A percentile compares a stretch with the other conserved stretches of the same genome.
Evolutionary conservation across 306 rosid species (phyloP).

Genomic region (Hippophae rhamnoides): DNA sequence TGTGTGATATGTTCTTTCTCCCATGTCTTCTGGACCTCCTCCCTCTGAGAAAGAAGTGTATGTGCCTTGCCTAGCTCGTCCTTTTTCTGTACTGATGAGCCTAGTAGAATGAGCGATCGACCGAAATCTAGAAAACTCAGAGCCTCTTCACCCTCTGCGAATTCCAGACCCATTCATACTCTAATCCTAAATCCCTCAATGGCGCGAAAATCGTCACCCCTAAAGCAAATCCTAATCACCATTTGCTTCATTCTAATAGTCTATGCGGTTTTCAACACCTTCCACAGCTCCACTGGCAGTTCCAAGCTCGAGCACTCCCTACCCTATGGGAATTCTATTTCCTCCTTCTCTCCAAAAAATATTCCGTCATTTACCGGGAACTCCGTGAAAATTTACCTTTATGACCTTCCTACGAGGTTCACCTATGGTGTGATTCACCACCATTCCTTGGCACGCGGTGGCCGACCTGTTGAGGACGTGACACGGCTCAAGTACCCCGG

Average conservation of each 20-base stretch:
- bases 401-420: slow-evolving; percentile 59
- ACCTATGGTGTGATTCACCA: slow-evolving; percentile 60
- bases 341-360: slow-evolving; percentile 8
- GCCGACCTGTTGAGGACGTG: slow-evolving; percentile 17
- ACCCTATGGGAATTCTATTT: slow-evolving; percentile 25
- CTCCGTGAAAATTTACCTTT: slow-evolving; percentile 41
- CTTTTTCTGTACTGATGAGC: too few relatives aligned
- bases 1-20: too few relatives aligned
- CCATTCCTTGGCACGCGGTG: slow-evolving; percentile 70
- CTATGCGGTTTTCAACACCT: slow-evolving; percentile 41
- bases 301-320: slow-evolving; percentile 27
- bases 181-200: neutral
- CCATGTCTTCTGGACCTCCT: too few relatives aligned
- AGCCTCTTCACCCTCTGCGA: neutral
- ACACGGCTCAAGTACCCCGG: slow-evolving; percentile 64
- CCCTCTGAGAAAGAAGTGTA: too few relatives aligned
- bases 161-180: neutral
- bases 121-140: neutral
- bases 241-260: slow-evolving; percentile 30
- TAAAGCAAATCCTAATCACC: slow-evolving; percentile 38
- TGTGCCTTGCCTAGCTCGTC: too few relatives aligned
- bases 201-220: neutral
- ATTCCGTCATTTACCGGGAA: neutral
- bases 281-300: slow-evolving; percentile 36
- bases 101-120: neutral